phyloP scores from a whole-genome alignment of 2,329 filamentous ascomycete genomes.

The Ceratocystiopsis brevicomis region DNA sequence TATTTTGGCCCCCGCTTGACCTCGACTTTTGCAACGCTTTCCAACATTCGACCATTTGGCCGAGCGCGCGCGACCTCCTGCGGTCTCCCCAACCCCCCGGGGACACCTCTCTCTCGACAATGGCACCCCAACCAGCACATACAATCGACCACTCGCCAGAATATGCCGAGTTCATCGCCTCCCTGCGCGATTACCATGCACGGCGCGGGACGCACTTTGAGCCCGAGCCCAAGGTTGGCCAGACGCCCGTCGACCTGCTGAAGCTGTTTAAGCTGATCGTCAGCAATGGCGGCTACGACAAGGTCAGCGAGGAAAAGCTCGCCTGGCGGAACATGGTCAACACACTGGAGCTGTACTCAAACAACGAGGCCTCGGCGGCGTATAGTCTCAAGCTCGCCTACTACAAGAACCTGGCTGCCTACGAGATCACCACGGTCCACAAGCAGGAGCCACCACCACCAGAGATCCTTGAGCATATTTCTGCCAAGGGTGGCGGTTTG shows the following conservation, averaged over 20 bases:
- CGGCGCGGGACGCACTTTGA: conserved; percentile 66
- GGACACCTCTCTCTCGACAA: conserved; percentile 2
- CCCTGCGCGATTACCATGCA: conserved; percentile 54
- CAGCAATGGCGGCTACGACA: conserved; percentile 67
- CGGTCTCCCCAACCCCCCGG: too few species aligned
- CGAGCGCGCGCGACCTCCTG: too few species aligned
- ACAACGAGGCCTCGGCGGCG: conserved; percentile 63
- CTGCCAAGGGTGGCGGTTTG: conserved; percentile 67
- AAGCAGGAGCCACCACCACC: conserved; percentile 68
- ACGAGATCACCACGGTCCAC: conserved; percentile 64
- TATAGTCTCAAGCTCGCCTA: conserved; percentile 77
- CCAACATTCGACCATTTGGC: too few species aligned
- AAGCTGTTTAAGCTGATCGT: conserved; percentile 64
- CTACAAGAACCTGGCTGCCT: conserved; percentile 76
- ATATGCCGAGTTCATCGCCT: conserved; percentile 61
- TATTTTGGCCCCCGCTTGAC: too few species aligned
- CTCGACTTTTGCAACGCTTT: too few species aligned
- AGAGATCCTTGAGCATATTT: conserved; percentile 73
- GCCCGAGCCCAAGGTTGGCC: conserved; percentile 62
- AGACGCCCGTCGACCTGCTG: conserved; percentile 55
- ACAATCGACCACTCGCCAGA: conserved; percentile 44
- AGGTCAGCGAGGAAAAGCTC: conserved; percentile 64
- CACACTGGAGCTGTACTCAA: conserved; percentile 55
- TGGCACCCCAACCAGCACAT: conserved; percentile 18
- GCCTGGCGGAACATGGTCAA: conserved; percentile 67